Evolutionary conservation across 345 rosid genomes (phyloP).

Genomic region (Sonneratia caseolaris): DNA sequence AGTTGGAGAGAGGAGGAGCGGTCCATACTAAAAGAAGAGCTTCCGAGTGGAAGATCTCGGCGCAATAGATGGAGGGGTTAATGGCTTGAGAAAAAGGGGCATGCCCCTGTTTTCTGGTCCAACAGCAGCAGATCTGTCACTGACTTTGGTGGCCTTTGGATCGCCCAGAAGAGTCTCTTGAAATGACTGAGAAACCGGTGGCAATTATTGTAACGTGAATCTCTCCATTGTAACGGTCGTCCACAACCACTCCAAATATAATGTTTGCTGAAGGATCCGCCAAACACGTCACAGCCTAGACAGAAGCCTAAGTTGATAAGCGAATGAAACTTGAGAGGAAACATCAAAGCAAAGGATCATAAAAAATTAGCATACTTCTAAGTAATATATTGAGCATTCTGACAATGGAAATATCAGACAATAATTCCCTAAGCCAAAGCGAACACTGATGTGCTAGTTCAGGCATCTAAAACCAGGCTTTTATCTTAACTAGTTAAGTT

Average conservation of each 20-base stretch:
- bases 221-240: conserved; percentile 90
- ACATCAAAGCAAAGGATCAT: background rate
- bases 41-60: conserved; percentile 55
- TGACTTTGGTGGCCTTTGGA: conserved; percentile 59
- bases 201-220: conserved; percentile 93
- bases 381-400: background rate
- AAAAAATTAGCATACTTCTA: background rate
- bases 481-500: background rate
- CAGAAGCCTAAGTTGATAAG: background rate
- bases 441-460: too few relatives aligned
- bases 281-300: conserved; percentile 90
- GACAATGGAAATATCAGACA: background rate
- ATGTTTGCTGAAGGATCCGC: conserved; percentile 99
- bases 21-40: conserved; percentile 51
- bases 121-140: conserved; percentile 34
- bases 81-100: conserved; percentile 33
- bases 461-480: too few relatives aligned
- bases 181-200: conserved; percentile 94
- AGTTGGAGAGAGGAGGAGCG: background rate
- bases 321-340: background rate
- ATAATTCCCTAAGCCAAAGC: too few relatives aligned
- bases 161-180: conserved; percentile 72
- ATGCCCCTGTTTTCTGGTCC: conserved; percentile 51
- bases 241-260: conserved; percentile 96
- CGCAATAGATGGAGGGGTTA: conserved; percentile 31